Percentiles rank a stretch among this genome's conserved stretches.
Conservation (phyloP, 2,329 filamentous ascomycete genomes). For the Aspergillus niger region DNA sequence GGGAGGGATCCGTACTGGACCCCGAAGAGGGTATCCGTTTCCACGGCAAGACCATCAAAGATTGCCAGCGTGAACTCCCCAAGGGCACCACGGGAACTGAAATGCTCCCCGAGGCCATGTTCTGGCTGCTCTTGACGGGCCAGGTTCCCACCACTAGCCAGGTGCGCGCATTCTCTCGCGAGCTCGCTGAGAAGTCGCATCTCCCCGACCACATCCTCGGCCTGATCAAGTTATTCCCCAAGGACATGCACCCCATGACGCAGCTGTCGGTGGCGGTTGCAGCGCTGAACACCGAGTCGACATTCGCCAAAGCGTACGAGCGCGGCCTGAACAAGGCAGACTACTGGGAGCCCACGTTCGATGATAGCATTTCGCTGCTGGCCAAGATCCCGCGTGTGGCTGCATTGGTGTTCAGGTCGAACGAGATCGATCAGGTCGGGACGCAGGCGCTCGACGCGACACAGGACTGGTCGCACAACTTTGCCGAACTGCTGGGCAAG, state of each 20-base stretch:
- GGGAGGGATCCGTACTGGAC: constrained; percentile 97
- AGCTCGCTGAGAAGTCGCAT: constrained; percentile 81
- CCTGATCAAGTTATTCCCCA: constrained; percentile 88
- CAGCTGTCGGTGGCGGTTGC: constrained; percentile 95
- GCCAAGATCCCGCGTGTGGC: constrained; percentile 97
- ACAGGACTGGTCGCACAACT: constrained; percentile 99
- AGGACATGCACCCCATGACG: constrained; percentile 94
- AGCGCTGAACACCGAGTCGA: constrained; percentile 91
- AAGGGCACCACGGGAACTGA: constrained; percentile 88
- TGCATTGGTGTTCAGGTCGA: constrained; percentile 96
- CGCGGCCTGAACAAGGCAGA: constrained; percentile 89
- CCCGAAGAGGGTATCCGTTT: constrained; percentile 97
- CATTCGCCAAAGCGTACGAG: constrained; percentile 92
- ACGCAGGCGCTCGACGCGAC: constrained; percentile 73
- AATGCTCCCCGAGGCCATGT: constrained; percentile 99
- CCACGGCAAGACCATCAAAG: constrained; percentile 96
- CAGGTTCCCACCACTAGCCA: constrained; percentile 82
- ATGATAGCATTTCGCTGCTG: constrained; percentile 89
- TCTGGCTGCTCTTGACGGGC: constrained; percentile 95
- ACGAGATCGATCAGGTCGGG: constrained; percentile 70
- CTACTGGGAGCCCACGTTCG: constrained; percentile 98
- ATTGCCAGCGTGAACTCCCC: constrained; percentile 90
- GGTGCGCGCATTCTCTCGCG: constrained; percentile 76
- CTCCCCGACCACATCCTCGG: constrained; percentile 81
- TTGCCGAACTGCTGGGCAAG: constrained; percentile 93